Conservation (phyloP, 176 grass and related monocot genomes). For the Musa itinerans region DNA sequence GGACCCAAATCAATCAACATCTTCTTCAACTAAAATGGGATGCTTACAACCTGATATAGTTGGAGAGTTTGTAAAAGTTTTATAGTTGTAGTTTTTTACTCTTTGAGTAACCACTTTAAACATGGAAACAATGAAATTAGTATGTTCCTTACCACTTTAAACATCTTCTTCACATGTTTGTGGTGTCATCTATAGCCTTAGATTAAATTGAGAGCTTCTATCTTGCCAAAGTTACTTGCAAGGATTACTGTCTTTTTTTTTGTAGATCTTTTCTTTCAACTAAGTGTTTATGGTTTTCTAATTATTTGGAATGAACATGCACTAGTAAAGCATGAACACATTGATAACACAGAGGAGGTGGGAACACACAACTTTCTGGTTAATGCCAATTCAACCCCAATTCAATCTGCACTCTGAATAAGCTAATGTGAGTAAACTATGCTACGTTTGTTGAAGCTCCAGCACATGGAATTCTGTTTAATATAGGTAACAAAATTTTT, state of each 20-base stretch:
- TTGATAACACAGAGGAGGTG: constrained; percentile 50
- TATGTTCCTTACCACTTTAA: too few relatives aligned
- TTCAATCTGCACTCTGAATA: constrained; percentile 98
- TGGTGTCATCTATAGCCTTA: too few relatives aligned
- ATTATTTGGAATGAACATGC: constrained; percentile 22
- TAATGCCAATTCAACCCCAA: constrained; percentile 83
- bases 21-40: constrained; percentile 48
- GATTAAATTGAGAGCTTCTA: not conserved
- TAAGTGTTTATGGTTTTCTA: not conserved
- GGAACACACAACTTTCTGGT: constrained; percentile 66
- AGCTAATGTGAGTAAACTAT: constrained; percentile 84
- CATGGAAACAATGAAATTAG: not conserved
- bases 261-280: not conserved
- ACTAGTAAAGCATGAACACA: constrained; percentile 81
- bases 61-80: constrained; percentile 34
- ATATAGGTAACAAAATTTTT: not conserved
- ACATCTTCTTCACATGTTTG: too few relatives aligned
- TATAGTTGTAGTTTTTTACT: not conserved
- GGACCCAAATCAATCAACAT: constrained; percentile 39
- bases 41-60: constrained; percentile 39
- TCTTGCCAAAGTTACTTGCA: not conserved
- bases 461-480: not conserved
- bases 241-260: not conserved
- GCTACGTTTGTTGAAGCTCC: constrained; percentile 4
- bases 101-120: not conserved